Evolutionary conservation across 441 rosid genomes (phyloP).

Genomic region (Cnidoscolus chayamansa): DNA sequence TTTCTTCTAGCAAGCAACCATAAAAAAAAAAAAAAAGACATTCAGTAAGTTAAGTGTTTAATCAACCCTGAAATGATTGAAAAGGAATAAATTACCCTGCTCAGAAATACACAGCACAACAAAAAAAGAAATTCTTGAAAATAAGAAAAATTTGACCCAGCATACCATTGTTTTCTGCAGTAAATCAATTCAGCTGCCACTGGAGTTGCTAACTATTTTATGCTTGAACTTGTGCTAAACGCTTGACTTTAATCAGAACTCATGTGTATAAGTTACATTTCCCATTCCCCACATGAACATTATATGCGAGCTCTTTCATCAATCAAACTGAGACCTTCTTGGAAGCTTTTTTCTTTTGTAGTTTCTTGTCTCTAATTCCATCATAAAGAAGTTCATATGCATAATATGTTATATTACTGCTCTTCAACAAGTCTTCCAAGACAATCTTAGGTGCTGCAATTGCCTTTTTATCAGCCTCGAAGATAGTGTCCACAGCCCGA

Average conservation of each 20-base stretch:
- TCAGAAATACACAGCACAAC: background rate
- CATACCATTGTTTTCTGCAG: slow-evolving; percentile 1
- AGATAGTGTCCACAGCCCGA: slow-evolving; percentile 65
- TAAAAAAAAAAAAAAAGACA: background rate
- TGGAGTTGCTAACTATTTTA: background rate
- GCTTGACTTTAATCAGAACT: background rate
- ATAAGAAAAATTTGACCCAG: background rate
- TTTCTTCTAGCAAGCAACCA: too few relatives aligned
- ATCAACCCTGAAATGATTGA: background rate
- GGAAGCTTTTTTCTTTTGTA: slow-evolving; percentile 52
- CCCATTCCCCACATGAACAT: background rate
- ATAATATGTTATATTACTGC: slow-evolving; percentile 71
- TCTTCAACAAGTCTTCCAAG: slow-evolving; percentile 84
- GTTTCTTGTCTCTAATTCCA: slow-evolving; percentile 77
- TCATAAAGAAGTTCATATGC: slow-evolving; percentile 85
- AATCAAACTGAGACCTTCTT: slow-evolving; percentile 22
- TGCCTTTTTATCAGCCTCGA: slow-evolving; percentile 70
- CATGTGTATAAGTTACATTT: background rate
- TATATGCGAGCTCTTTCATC: slow-evolving; percentile 10
- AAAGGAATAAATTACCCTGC: background rate
- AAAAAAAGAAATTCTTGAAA: background rate
- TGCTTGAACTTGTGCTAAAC: background rate
- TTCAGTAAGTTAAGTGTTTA: background rate
- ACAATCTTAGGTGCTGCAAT: slow-evolving; percentile 90
- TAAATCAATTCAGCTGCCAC: background rate